Percentiles rank a stretch among this genome's conserved stretches.
phyloP scores from a whole-genome alignment of 1,139 yeast species.

The Chernovozyma sophiae-reginae region DNA sequence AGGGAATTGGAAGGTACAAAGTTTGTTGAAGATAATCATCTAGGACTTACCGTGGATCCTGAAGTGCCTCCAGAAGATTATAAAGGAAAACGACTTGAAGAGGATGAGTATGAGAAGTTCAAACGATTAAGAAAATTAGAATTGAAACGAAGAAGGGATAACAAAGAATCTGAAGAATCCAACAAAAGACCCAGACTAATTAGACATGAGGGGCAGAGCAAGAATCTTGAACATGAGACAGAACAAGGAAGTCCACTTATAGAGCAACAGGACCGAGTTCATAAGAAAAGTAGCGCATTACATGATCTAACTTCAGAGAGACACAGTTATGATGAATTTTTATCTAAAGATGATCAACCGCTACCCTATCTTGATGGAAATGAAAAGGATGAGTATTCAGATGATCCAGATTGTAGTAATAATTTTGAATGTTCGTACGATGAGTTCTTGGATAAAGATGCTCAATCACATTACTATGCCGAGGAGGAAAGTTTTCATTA shows the following conservation, averaged over 20 bases:
- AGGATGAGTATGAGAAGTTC: constrained; percentile 24
- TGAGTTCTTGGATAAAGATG: constrained; percentile 25
- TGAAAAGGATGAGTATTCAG: constrained; percentile 29
- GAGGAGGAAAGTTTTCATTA: constrained; percentile 7
- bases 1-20: constrained; percentile 34
- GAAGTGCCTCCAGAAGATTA: constrained; percentile 21
- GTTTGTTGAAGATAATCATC: constrained; percentile 38
- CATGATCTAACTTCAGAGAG: constrained; percentile 3
- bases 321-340: constrained; percentile 33
- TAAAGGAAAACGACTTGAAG: constrained; percentile 18
- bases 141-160: constrained; percentile 6
- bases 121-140: constrained; percentile 15
- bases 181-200: neutral
- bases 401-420: constrained; percentile 31
- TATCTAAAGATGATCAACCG: constrained; percentile 36
- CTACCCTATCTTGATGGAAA: constrained; percentile 38
- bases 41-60: constrained; percentile 28
- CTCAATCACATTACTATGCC: constrained; percentile 20
- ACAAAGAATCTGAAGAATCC: neutral
- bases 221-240: neutral
- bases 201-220: neutral
- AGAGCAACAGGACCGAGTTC: neutral
- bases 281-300: neutral
- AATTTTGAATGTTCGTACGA: constrained; percentile 37
- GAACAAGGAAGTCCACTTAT: neutral